Evolutionary conservation across 169 alveolate genomes (phyloP), one percentile per base, ranked within the genome.

Genomic region (Cryptosporidium viatorum): DNA sequence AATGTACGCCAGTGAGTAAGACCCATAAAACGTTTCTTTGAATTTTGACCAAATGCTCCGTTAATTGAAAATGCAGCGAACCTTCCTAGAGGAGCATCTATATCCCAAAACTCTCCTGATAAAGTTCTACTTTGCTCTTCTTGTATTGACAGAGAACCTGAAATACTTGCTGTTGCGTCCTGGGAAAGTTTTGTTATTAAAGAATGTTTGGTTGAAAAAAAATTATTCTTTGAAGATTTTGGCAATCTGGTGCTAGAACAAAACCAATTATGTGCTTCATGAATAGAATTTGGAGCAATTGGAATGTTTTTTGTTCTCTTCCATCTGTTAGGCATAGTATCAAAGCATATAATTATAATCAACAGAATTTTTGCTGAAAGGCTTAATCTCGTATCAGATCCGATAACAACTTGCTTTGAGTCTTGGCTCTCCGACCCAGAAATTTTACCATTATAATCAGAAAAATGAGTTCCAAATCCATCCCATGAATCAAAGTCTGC

Each of bases 401-500:
- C 26, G 33, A 1, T 31, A 14, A 7, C 3, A 16, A 14, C 71
- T 18, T 73, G 70, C 43, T 33, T 52, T 16, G 65, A 23, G 14
- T 80, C 65, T 9, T 80, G 45, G 48, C 35, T 4, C 1, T 65
- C 71, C 33, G 51, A 31, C 12, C 26, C 52, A 9, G 50, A 65
- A 65, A 7, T 10, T 35, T 65, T 65, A 3, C 71, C 50, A 16
- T 2, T 5, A 33, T 65, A 65, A 37, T 65, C 50, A 14, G 71
- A 33, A n/a, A 55, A 55, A 33, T 12, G 50, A 33, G 71, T 14
- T 0, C 71, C 71, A 39, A 65, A 48, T 6, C 55, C 67, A 62
- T 80, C 75, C 89, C 89, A 80, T 29, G 89, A 80, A 62, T 80
- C 89, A 41, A 59, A 80, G 68, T 80, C 89, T 9, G 89, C 89